Evolutionary conservation across 2,329 filamentous ascomycete genomes (phyloP), one percentile per base, ranked within the genome.

Genomic region (Blumeriella jaapii): DNA sequence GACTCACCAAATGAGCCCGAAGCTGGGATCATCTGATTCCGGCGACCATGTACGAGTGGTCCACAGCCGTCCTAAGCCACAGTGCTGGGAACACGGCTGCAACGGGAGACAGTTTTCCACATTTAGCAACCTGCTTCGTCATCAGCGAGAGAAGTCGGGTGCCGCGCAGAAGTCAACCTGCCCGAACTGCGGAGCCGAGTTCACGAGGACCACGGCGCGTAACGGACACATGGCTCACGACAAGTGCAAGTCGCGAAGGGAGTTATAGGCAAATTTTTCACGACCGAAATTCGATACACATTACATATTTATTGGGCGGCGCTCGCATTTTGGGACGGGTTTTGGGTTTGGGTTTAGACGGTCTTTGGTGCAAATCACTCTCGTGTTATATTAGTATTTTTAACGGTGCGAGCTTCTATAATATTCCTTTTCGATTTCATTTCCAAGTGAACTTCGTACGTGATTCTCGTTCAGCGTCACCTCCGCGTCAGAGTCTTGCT

Each of bases 81-180:
- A 93, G 56, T 95, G 89, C 60, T 96, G 84, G 83, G 89, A 95
- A 42, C 89, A 96, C 54, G 89, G 87, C 8, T 96, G 89, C 65
- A 94, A 95, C 52, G 89, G 89, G 13, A 78, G 87, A 18, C 83
- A 93, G 53, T 96, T 96, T 55, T 93, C 85, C 12, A 95, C 89
- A 3, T 95, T 95, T 56, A 94, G 86, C 70, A 95, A 95, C 56
- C 71, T 95, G 3, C 66, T 95, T 23, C 72, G 89, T 44, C 89
- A 96, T 57, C 87, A 95, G 59, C 74, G 89, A 27, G 89, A 96
- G 60, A 95, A 94, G 59, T 93, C 84, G 0, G 89, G 89, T 16
- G 86, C 87, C 34, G 84, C 87, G 8, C 69, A 82, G 18, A 95
- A 95, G 62, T 84, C 85, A 3, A 78, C 78, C 31, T 96, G 89